Percentiles rank a stretch among this genome's conserved stretches.
These are phyloP conservation scores for Macaranga tanarius DNA, from an alignment of 441 rosid genomes.

Conservation along the genomic window DNA sequence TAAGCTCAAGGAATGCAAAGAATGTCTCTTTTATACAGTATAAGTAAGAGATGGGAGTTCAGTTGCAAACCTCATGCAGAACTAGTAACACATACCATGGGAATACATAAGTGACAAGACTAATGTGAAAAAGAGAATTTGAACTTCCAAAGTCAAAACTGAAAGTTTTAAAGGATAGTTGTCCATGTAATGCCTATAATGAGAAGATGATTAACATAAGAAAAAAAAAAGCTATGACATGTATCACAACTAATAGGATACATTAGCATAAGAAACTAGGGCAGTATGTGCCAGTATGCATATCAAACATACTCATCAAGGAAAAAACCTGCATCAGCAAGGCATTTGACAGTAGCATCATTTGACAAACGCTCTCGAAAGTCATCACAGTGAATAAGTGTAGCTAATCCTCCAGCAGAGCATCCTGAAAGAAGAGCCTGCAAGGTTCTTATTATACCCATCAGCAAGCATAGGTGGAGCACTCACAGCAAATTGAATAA, in stretches of 20 bases:
- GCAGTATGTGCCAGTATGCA: conserved; percentile 7
- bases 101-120: background rate
- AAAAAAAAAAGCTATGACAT: conserved; percentile 5
- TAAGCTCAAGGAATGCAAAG: conserved; percentile 8
- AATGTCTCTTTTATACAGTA: conserved; percentile 1
- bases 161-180: background rate
- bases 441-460: conserved; percentile 17
- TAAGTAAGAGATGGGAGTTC: background rate
- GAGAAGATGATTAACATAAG: conserved; percentile 4
- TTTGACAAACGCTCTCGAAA: conserved; percentile 67
- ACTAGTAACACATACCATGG: background rate
- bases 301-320: conserved; percentile 77
- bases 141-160: background rate
- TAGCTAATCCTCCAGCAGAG: conserved; percentile 94
- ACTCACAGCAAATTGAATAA: background rate
- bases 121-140: background rate
- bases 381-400: conserved; percentile 83
- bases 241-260: conserved; percentile 1
- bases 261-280: conserved; percentile 3
- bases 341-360: conserved; percentile 71
- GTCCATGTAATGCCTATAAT: background rate
- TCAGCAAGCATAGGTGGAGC: background rate
- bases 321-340: conserved; percentile 91
- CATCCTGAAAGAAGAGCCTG: conserved; percentile 94
- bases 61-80: background rate